These are phyloP conservation scores for Coleophoma eucalyptorum DNA, from an alignment of 2,329 filamentous ascomycete species.

Conservation along the genomic window DNA sequence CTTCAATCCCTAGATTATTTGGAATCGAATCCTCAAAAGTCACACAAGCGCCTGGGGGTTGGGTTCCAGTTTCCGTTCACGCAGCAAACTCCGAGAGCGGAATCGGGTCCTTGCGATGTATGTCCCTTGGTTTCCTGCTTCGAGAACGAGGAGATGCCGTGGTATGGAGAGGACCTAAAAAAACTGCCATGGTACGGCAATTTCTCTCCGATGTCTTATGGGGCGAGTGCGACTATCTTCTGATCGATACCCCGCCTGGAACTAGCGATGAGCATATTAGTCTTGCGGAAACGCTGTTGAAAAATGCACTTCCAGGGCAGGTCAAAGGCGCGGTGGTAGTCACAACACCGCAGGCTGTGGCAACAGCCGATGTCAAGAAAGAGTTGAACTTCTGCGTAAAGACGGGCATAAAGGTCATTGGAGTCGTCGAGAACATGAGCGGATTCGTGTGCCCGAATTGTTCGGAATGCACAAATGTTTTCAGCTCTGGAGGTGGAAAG, in stretches of 20 bases:
- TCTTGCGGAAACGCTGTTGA: conserved; percentile 78
- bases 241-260: conserved; percentile 94
- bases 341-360: conserved; percentile 92
- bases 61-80: conserved; percentile 87
- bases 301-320: conserved; percentile 58
- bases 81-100: conserved; percentile 45
- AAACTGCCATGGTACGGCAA: conserved; percentile 97
- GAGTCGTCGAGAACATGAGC: conserved; percentile 96
- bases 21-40: conserved; percentile 87
- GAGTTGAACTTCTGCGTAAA: conserved; percentile 84
- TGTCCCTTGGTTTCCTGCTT: conserved; percentile 91
- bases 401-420: conserved; percentile 82
- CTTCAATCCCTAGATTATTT: conserved; percentile 93
- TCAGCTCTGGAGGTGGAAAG: conserved; percentile 84
- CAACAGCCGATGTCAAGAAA: conserved; percentile 82
- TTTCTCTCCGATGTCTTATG: conserved; percentile 91
- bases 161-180: conserved; percentile 97
- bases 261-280: conserved; percentile 98
- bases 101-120: conserved; percentile 69
- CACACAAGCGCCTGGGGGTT: conserved; percentile 84
- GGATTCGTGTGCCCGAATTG: conserved; percentile 81
- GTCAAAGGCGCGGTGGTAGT: conserved; percentile 89
- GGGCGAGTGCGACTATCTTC: conserved; percentile 82
- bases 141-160: conserved; percentile 83
- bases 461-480: conserved; percentile 87